Base-by-base conservation (phyloP, 371 early-diverging fungal genomes). In the Sporodiniella umbellata region DNA sequence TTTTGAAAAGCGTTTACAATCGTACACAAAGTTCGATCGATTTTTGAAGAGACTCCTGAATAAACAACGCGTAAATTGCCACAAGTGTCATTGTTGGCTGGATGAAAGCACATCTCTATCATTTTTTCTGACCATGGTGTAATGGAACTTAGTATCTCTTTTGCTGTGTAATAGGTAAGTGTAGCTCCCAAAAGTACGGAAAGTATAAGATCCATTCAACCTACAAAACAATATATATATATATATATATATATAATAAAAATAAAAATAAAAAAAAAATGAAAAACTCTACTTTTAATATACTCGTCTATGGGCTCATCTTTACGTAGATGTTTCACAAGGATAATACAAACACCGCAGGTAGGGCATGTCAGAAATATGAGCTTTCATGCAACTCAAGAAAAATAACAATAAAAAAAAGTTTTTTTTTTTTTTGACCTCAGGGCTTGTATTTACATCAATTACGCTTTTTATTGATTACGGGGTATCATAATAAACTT, bases 31-130 rank as follows among this genome's bases (percentile, higher is more conserved):
- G 28, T 15, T 3, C 61, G 48, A 21, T 61, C 61, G 4, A 61
- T 14, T 3, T 17, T 31, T 19, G 38, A 23, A 8, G 49, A 56
- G 2, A 52, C 1, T 7, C 51, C 44, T 1, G 61, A 51, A 18
- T 56, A 61, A 19, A 24, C 44, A 15, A 56, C 61, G 14, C 61
- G 61, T 43, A 51, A 26, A n/a, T 42, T 38, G 7, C 56, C 61
- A 0, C 3, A 23, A 7, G 6, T 5, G 12, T 53, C 45, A n/a
- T 42, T 37, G 25, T 58, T 53, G n/a, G 44, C 45, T 4, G 43
- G 56, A 48, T 56, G 28, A 1, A 61, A 44, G n/a, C 61, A 61
- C 38, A 52, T 51, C 26, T 56, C 51, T 4, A 52, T 40, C 4
- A 61, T 8, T 44, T 51, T 48, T 15, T 38, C 37, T 21, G 48